phyloP scores from a whole-genome alignment of 2,329 filamentous ascomycete species.

The Colletotrichum viniferum region DNA sequence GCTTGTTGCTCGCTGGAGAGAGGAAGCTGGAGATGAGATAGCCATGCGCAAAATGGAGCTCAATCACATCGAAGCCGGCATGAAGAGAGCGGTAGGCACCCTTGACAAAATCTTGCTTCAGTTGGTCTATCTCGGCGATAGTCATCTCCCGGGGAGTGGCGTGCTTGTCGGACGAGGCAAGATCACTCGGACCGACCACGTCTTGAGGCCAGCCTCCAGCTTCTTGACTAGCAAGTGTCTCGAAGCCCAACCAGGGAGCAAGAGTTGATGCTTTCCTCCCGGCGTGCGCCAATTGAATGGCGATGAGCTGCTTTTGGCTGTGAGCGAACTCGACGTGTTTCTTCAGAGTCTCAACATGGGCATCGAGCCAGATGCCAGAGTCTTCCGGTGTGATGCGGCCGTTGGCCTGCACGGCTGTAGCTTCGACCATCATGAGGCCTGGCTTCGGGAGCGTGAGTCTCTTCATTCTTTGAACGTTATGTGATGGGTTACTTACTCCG shows the following conservation, averaged over 20 bases:
- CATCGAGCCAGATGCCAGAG: constrained; percentile 70
- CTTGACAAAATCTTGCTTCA: constrained; percentile 65
- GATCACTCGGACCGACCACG: constrained; percentile 48
- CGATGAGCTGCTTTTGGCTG: constrained; percentile 65
- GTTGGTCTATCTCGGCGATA: constrained; percentile 63
- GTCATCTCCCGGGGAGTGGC: constrained; percentile 69
- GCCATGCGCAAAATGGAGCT: constrained; percentile 76
- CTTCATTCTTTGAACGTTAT: not conserved
- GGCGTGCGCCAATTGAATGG: constrained; percentile 77
- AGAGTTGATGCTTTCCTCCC: constrained; percentile 66
- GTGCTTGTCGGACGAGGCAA: constrained; percentile 63
- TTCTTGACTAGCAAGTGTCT: constrained; percentile 49
- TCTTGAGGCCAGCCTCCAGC: constrained; percentile 57
- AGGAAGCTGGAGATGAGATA: constrained; percentile 77
- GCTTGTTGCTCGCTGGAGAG: constrained; percentile 69
- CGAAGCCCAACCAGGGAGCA: constrained; percentile 68
- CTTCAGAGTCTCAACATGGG: constrained; percentile 63
- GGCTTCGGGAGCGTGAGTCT: constrained; percentile 30
- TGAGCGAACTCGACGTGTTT: constrained; percentile 64
- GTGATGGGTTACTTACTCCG: constrained; percentile 39
- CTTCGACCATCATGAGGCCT: constrained; percentile 68
- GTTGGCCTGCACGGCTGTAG: constrained; percentile 65
- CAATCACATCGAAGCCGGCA: constrained; percentile 71
- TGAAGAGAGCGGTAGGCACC: constrained; percentile 60
- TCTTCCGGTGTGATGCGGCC: constrained; percentile 75